These are phyloP conservation scores for Potentilla sterilis DNA, from an alignment of 306 rosid genomes.

Conservation along the genomic window DNA sequence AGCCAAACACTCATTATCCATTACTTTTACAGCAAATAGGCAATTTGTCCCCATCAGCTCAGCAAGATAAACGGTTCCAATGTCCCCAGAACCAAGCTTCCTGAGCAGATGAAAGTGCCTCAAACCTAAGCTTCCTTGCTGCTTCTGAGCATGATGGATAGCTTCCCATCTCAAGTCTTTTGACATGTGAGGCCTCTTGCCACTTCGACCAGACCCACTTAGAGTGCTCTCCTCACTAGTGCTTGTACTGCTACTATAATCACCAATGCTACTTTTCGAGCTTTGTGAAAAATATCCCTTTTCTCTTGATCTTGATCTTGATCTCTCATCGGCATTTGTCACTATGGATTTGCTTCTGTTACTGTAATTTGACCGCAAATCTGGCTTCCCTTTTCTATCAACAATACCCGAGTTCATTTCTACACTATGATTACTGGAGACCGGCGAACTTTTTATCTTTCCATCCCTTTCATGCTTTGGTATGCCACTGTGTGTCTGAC, in stretches of 20 bases:
- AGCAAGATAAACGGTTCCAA: conserved; percentile 96
- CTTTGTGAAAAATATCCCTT: conserved; percentile 88
- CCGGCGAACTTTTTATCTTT: conserved; percentile 43
- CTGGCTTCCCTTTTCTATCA: conserved; percentile 43
- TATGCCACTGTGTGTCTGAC: conserved; percentile 34
- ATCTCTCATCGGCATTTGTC: conserved; percentile 58
- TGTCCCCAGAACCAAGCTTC: conserved; percentile 96
- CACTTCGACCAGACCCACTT: conserved; percentile 76
- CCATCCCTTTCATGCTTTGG: conserved; percentile 46
- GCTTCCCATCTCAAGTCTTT: conserved; percentile 97
- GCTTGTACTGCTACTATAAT: conserved; percentile 86
- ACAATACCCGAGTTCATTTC: conserved; percentile 50
- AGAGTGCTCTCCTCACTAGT: conserved; percentile 84
- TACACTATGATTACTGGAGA: conserved; percentile 45
- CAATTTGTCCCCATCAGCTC: conserved; percentile 74
- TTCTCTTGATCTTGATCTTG: conserved; percentile 81
- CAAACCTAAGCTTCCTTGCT: conserved; percentile 67
- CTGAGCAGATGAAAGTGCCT: conserved; percentile 71
- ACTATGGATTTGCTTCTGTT: conserved; percentile 52
- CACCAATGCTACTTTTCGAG: conserved; percentile 97
- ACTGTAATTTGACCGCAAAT: conserved; percentile 44
- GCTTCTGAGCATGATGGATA: conserved; percentile 58
- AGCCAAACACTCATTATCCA: conserved; percentile 86
- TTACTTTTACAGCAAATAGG: conserved; percentile 84
- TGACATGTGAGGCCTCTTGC: conserved; percentile 96